Evolutionary conservation across 1,139 yeast genomes (phyloP), one percentile per base, ranked within the genome.

Genomic region (Saccharomyces pastorianus): DNA sequence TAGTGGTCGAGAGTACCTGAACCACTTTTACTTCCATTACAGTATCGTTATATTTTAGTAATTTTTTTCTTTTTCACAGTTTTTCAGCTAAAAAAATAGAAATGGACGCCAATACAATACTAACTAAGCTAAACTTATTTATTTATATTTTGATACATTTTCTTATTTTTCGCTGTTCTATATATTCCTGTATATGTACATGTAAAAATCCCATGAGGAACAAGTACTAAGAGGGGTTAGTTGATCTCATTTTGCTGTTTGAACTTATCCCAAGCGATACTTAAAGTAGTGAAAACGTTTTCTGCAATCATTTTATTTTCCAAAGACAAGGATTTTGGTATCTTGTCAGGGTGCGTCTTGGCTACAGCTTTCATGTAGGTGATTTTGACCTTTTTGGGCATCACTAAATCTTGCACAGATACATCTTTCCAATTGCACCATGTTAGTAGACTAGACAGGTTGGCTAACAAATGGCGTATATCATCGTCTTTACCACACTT

Each of bases 311-410:
- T 81, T 66, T 85, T 85, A 57, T 82, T 81, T 62, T 88, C 93
- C n/a, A 82, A 73, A 32, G 73, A 71, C 7, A 83, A 71, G 1
- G 82, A 78, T 25, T 64, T 62, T 34, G 76, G 74, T 46, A 90
- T 73, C 69, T 95, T 95, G 69, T 95, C 99, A 0, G 99, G 99
- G 67, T 95, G 99, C 5, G 95, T 89, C 61, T 85, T 82, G 34
- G 96, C 84, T 47, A 90, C 95, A 0, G 96, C 98, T 69, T 89
- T 93, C 91, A 95, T 81, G 70, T 93, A 95, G 32, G 77, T 77
- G 49, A 91, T 74, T 68, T 93, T 91, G 48, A 91, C 98, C 67
- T 87, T 90, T 62, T 89, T 90, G n/a, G 96, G 91, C 61, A 91
- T 74, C 62, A 93, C 93, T 56, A 95, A 74, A 55, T 93, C 98